Base-by-base conservation (phyloP, 495 filamentous ascomycete genomes). In the Staphylotrichum tortipilum region DNA sequence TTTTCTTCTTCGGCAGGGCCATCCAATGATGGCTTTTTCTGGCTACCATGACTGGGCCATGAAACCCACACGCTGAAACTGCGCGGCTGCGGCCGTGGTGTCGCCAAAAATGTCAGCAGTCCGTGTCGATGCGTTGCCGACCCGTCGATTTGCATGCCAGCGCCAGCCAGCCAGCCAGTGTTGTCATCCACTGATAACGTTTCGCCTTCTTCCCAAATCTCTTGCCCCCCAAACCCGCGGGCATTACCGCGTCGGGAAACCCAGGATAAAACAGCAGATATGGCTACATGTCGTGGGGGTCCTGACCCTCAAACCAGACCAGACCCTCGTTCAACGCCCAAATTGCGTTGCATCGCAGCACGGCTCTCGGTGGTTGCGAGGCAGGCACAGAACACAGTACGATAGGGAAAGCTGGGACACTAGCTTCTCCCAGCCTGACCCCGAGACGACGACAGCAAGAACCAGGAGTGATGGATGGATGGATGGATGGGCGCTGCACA, bases 221-320 rank as follows among this genome's bases (percentile, higher is more conserved):
- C n/a, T n/a, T n/a, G n/a, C n/a, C n/a, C n/a, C n/a, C n/a, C n/a
- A n/a, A n/a, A n/a, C n/a, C n/a, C n/a, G n/a, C n/a, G n/a, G n/a
- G 47, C 58, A 55, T 55, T 55, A 46, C 46, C 51, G 56, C 44
- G 34, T 30, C 28, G 42, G 43, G 30, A 39, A 53, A 40, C 35
- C 40, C 50, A 58, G 55, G 59, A 50, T 61, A 18, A 24, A 49
- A 49, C 35, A 42, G 18, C 23, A 41, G 47, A 49, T 41, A 34
- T 7, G 4, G n/a, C n/a, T n/a, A n/a, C n/a, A 28, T 26, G n/a
- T n/a, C 37, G 38, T 49, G 36, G 30, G 39, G 47, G 39, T 36
- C 21, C 19, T 10, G n/a, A 9, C 7, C 3, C n/a, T n/a, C n/a
- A n/a, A n/a, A n/a, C n/a, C n/a, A n/a, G n/a, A n/a, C n/a, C n/a